Base-by-base conservation (phyloP, 495 filamentous ascomycete species). In the Talaromyces wortmannii region DNA sequence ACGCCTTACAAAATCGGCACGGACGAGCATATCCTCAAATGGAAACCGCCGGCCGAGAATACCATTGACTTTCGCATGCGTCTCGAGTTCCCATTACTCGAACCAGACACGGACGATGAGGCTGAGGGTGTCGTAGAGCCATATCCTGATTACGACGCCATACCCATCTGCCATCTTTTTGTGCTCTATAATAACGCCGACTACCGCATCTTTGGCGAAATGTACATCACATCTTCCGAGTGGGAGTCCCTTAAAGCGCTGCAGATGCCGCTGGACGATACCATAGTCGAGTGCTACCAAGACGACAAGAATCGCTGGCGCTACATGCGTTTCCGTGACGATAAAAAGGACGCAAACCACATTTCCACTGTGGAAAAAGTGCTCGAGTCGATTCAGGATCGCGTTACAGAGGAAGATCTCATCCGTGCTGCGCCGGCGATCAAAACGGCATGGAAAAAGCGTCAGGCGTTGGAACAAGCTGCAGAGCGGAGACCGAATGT, bases 21-120 rank as follows among this genome's bases (percentile, higher is more conserved):
- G 6, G 94, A 98, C 67, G 80, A 82, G 43, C 86, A 92, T 62
- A 97, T 96, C 58, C 76, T 98, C 18, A 98, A 98, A 70, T 98
- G 94, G 94, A 98, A 98, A 66, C 89, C 92, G 1, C 86, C 86
- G 5, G 71, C 85, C 29, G 94, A 98, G 62, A 98, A 98, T 69
- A 91, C 90, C 0, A 80, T 98, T 56, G 94, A 98, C 65, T 97
- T 97, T 67, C 79, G 86, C 45, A 78, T 96, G 62, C 75, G 77
- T 33, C 78, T 98, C 23, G 77, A 82, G 42, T 97, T 95, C 63
- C 90, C 89, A 0, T 52, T 76, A 0, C 72, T 88, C 36, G 81
- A 90, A 51, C 87, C 89, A 18, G 84, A 87, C 66, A 78, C 83
- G 30, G 75, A 78, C 4, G 86, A 90, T 49, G 80, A 78, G 48